Percentiles rank a stretch among this genome's conserved stretches.
phyloP scores from a whole-genome alignment of 441 rosid species.

The Corymbia citriodora region DNA sequence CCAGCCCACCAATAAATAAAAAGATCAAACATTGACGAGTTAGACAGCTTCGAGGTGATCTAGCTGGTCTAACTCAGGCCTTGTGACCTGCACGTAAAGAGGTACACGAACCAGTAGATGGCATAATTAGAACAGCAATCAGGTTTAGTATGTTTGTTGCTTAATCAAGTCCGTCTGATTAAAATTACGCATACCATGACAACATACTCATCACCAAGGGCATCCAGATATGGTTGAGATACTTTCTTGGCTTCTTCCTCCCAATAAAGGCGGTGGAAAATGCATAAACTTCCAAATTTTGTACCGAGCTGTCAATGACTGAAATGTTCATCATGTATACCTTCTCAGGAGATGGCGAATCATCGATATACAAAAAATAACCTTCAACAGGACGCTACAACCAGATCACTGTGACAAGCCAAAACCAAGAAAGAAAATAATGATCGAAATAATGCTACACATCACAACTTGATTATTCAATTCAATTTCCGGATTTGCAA shows the following conservation, averaged over 20 bases:
- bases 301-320: neutral
- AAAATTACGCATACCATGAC: conserved; percentile 48
- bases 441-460: too few species aligned
- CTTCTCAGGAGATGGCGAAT: conserved; percentile 61
- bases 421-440: neutral
- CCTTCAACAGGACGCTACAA: conserved; percentile 94
- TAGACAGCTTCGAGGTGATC: neutral
- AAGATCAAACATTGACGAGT: neutral
- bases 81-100: neutral
- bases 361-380: conserved; percentile 74
- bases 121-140: neutral
- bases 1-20: neutral
- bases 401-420: conserved; percentile 65
- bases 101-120: neutral
- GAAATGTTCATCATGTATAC: conserved; percentile 21
- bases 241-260: conserved; percentile 60
- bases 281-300: neutral
- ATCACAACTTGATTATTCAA: too few species aligned
- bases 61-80: neutral
- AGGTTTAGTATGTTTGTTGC: neutral
- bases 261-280: neutral
- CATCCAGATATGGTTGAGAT: conserved; percentile 57
- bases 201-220: conserved; percentile 78
- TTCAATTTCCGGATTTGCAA: too few species aligned
- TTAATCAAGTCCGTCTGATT: neutral